Conservation (phyloP, 2,329 filamentous ascomycete genomes). For the Botrytis byssoidea region DNA sequence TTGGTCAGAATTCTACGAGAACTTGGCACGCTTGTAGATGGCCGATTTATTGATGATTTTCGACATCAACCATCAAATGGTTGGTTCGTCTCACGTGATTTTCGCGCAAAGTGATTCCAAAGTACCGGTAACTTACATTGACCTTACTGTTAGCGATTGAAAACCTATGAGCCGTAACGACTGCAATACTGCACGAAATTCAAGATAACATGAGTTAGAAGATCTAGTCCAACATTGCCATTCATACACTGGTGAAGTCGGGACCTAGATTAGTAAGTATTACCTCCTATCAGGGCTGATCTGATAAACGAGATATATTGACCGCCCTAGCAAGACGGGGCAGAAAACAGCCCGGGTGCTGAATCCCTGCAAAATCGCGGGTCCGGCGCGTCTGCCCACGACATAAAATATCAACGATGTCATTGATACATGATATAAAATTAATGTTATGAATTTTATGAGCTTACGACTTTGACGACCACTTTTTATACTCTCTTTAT, state of each 20-base stretch:
- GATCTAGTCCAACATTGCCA: background rate
- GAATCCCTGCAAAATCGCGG: background rate
- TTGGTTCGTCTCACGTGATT: background rate
- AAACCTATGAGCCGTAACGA: background rate
- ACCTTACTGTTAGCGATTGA: background rate
- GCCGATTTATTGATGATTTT: background rate
- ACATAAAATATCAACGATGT: conserved; percentile 4
- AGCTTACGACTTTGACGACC: conserved; percentile 3
- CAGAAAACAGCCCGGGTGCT: background rate
- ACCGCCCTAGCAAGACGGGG: background rate
- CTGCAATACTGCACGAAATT: too few relatives aligned
- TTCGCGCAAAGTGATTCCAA: background rate
- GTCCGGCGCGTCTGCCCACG: conserved; percentile 6
- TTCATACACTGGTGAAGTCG: background rate
- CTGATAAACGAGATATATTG: background rate
- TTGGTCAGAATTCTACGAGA: background rate
- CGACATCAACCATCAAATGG: background rate
- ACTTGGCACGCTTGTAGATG: background rate
- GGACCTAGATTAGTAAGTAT: background rate
- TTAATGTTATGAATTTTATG: conserved; percentile 11
- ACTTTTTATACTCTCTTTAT: background rate
- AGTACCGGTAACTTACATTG: background rate
- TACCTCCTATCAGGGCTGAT: background rate
- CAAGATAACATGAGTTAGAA: background rate
- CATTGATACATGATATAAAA: conserved; percentile 4